Percentiles rank a stretch among this genome's conserved stretches.
Evolutionary conservation across 805 yeast genomes (phyloP).

Genomic region (Debaryomyces hansenii): DNA sequence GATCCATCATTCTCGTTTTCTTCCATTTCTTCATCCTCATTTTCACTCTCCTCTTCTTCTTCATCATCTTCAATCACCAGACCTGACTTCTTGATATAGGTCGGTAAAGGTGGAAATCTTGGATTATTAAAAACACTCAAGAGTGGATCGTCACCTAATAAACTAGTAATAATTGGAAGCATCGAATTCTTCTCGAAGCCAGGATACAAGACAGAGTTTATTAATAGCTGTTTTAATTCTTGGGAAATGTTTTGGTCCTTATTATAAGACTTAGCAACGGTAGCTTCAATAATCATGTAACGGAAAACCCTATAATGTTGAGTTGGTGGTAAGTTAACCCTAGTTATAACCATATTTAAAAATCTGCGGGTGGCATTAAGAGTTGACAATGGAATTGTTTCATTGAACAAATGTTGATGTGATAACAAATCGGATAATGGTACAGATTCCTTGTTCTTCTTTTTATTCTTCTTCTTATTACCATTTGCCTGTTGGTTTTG

Average conservation of each 20-base stretch:
- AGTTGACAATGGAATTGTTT: conserved; percentile 40
- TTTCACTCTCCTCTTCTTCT: conserved; percentile 4
- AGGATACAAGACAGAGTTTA: conserved; percentile 66
- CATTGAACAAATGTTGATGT: conserved; percentile 56
- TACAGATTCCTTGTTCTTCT: conserved; percentile 40
- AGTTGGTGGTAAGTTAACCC: conserved; percentile 57
- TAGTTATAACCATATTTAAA: conserved; percentile 47
- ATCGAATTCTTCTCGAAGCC: conserved; percentile 63
- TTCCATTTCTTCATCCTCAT: conserved; percentile 8
- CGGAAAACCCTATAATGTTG: conserved; percentile 58
- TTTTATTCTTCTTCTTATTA: conserved; percentile 31
- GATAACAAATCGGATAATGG: conserved; percentile 70
- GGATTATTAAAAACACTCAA: conserved; percentile 70
- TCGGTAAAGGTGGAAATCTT: conserved; percentile 59
- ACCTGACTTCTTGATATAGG: conserved; percentile 8
- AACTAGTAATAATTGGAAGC: conserved; percentile 64
- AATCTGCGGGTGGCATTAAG: conserved; percentile 41
- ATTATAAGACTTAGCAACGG: conserved; percentile 24
- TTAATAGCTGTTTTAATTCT: conserved; percentile 40
- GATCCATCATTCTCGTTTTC: background rate
- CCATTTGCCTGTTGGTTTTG: background rate
- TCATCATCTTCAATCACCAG: conserved; percentile 9
- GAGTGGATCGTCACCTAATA: conserved; percentile 51
- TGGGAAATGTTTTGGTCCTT: conserved; percentile 22
- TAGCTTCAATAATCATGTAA: conserved; percentile 36